These are phyloP conservation scores for Exophiala sp. DNA, from an alignment of 2,329 filamentous ascomycete species.

Conservation along the genomic window DNA sequence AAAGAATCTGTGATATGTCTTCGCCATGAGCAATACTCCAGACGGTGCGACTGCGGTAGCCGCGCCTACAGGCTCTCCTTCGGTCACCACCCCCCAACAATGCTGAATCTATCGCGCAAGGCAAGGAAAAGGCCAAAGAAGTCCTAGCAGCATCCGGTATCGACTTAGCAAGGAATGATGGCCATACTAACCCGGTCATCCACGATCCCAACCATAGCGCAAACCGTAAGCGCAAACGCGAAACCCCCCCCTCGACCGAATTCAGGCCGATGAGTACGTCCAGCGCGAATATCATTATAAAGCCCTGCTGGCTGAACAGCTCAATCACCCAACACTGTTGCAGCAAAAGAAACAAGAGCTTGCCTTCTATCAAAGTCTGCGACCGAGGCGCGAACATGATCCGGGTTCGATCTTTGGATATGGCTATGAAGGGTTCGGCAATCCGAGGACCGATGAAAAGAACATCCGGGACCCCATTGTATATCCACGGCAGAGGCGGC, in stretches of 20 bases:
- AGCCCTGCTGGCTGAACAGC: constrained; percentile 48
- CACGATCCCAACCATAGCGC: constrained; percentile 30
- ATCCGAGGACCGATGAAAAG: constrained; percentile 67
- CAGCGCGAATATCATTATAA: constrained; percentile 58
- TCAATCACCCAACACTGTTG: constrained; percentile 53
- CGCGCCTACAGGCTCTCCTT: constrained; percentile 16
- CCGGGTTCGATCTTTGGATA: constrained; percentile 57
- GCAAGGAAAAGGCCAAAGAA: constrained; percentile 56
- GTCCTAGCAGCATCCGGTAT: constrained; percentile 50
- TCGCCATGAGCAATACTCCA: constrained; percentile 21
- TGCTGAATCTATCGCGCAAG: constrained; percentile 48
- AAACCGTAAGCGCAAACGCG: constrained; percentile 42
- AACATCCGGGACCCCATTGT: constrained; percentile 62
- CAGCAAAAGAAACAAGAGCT: constrained; percentile 61
- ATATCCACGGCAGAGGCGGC: constrained; percentile 71
- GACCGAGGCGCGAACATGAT: constrained; percentile 53
- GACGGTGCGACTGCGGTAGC: constrained; percentile 21
- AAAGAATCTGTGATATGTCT: constrained; percentile 16
- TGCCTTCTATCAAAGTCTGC: constrained; percentile 61
- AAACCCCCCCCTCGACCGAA: constrained; percentile 41
- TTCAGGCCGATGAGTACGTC: constrained; percentile 58
- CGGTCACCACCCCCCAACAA: constrained; percentile 11
- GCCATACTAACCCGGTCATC: constrained; percentile 29
- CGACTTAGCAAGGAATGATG: constrained; percentile 31
- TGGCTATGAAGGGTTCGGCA: constrained; percentile 85